Evolutionary conservation across 805 yeast species (phyloP).

Genomic region (Kodamaea hsintzibuensis): DNA sequence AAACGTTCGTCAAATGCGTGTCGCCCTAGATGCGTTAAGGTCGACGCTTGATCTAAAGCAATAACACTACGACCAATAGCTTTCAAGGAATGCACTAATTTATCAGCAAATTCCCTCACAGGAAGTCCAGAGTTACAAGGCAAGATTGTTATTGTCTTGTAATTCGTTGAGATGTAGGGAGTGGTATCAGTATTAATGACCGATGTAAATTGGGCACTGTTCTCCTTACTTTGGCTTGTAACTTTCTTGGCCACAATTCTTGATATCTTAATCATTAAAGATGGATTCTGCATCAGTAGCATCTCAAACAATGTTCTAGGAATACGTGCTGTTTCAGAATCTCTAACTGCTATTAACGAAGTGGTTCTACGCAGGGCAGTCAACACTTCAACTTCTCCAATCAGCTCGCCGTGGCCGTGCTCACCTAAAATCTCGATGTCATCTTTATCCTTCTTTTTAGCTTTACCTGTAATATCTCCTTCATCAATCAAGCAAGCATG

Average conservation of each 20-base stretch:
- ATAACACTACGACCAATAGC: slow-evolving; percentile 72
- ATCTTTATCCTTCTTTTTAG: slow-evolving; percentile 13
- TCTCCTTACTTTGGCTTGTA: slow-evolving; percentile 5
- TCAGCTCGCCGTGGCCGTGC: slow-evolving; percentile 89
- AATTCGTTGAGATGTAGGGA: slow-evolving; percentile 44
- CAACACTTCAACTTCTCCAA: slow-evolving; percentile 93
- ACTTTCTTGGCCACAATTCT: slow-evolving; percentile 74
- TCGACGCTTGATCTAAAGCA: slow-evolving; percentile 79
- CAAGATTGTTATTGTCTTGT: slow-evolving; percentile 79
- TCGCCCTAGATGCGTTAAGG: slow-evolving; percentile 77
- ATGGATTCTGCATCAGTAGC: slow-evolving; percentile 80
- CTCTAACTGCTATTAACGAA: slow-evolving; percentile 83
- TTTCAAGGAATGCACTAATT: slow-evolving; percentile 68
- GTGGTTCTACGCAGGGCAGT: slow-evolving; percentile 71
- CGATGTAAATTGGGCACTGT: background rate
- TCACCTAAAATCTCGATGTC: slow-evolving; percentile 58
- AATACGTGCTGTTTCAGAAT: slow-evolving; percentile 89
- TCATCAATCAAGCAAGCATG: slow-evolving; percentile 6
- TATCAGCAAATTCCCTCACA: slow-evolving; percentile 78
- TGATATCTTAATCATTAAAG: slow-evolving; percentile 87
- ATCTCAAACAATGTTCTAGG: slow-evolving; percentile 89
- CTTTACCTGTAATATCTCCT: slow-evolving; percentile 5
- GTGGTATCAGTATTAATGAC: slow-evolving; percentile 19
- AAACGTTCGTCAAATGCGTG: slow-evolving; percentile 86
- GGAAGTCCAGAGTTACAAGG: slow-evolving; percentile 86